A percentile compares a stretch with the other conserved stretches of the same genome.
Evolutionary conservation across 352 stramenopile species (phyloP).

Genomic region (Plasmopara viticola): DNA sequence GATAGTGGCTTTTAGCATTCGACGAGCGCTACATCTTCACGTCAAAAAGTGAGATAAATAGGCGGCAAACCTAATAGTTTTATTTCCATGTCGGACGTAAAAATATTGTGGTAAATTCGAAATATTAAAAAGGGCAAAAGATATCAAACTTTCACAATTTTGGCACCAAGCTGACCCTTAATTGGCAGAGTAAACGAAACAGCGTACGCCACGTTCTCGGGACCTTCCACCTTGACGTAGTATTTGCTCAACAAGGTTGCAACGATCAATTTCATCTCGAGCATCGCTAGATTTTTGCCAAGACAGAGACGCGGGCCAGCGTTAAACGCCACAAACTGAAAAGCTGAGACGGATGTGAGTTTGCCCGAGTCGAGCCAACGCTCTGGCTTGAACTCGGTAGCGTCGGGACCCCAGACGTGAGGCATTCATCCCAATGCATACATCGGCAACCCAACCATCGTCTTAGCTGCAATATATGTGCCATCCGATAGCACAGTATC

Average conservation of each 20-base stretch:
- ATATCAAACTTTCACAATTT: conserved; percentile 27
- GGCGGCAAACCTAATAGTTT: too few species aligned
- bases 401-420: conserved; percentile 58
- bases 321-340: conserved; percentile 70
- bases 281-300: too few species aligned
- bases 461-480: conserved; percentile 37
- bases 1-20: too few species aligned
- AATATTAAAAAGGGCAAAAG: too few species aligned
- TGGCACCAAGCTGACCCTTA: conserved; percentile 27
- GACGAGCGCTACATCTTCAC: too few species aligned
- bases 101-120: too few species aligned
- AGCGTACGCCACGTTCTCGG: conserved; percentile 43
- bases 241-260: conserved; percentile 57
- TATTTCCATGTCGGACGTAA: too few species aligned
- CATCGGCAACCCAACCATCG: conserved; percentile 30
- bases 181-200: conserved; percentile 50
- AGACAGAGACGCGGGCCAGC: conserved; percentile 51
- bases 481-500: conserved; percentile 41
- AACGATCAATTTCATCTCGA: too few species aligned
- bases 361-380: conserved; percentile 50
- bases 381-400: conserved; percentile 51
- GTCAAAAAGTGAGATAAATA: too few species aligned
- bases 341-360: conserved; percentile 34
- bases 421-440: conserved; percentile 52
- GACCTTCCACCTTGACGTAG: conserved; percentile 30